Evolutionary conservation across 257 asterid genomes (phyloP), one percentile per base, ranked within the genome.

Genomic region (Handroanthus guayacan): DNA sequence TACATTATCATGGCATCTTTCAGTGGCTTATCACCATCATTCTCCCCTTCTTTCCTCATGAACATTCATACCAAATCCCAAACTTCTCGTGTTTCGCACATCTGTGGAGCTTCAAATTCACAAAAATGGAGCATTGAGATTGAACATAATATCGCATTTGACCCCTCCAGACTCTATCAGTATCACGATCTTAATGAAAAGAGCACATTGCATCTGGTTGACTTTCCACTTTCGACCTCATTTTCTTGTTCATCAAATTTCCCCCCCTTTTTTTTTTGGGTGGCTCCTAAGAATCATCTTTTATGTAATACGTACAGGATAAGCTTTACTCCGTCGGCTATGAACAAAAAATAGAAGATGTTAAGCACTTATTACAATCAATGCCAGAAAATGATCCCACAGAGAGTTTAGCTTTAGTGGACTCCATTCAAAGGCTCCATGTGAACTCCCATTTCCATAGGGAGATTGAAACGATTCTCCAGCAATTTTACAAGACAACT

Each of bases 361-460:
- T 80, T 1, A 72, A 63, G 69, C 18, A 48, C 12, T 39, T 37
- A 31, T 52, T 87, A 13, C 51, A 14, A 47, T 69, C 38, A 69
- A 39, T 16, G 68, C 62, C 12, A 13, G 76, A 67, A 25, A 60
- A 45, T 18, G 81, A 82, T 38, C 76, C 66, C 2, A 9, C 38
- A 9, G 43, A 68, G 60, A 71, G 43, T 37, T 72, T 85, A 63
- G 45, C 39, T 12, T 62, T 79, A 10, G 75, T 85, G 14, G 91
- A 87, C 56, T 71, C 79, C 2, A 60, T 79, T 11, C 89, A 87
- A 78, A 80, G 88, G 63, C 44, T 83, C 7, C 80, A 85, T 9
- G 43, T 87, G 54, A 84, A 74, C 17, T 18, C 78, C 17, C 78
- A 81, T n/a, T 87, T 81, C 56, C 55, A 62, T 14, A 70, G 79